Base-by-base conservation (phyloP, 495 filamentous ascomycete genomes). In the Talaromyces wortmannii region DNA sequence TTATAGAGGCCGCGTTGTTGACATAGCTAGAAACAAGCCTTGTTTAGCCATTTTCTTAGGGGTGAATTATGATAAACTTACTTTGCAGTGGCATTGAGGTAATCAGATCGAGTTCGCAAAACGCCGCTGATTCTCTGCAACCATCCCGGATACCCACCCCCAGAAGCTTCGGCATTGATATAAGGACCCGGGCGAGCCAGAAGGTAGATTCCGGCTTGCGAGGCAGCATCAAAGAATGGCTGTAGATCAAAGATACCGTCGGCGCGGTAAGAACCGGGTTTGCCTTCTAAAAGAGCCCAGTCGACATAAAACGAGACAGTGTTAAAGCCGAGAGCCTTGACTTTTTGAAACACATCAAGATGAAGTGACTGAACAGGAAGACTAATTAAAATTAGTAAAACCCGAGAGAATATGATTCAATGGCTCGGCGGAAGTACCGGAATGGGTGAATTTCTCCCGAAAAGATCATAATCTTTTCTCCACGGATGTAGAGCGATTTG, bases 261-360 rank as follows among this genome's bases (percentile, higher is more conserved):
- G 0, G 83, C 86, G 10, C 71, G 69, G 61, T 89, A 90, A 13
- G 80, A 70, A 0, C 86, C 88, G 2, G 76, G 84, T 55, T 86
- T 81, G 31, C 87, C 88, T 67, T 92, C 88, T 2, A 89, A 62
- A n/a, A 91, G 67, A n/a, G 85, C 86, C 89, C 88, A 92, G 59
- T 90, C 77, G 13, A 82, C 69, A 61, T 91, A 90, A 67, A 91
- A 88, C 0, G 83, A 88, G 13, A 89, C 83, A n/a, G 77, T 73
- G 57, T 86, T 90, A 68, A 89, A 90, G 2, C 89, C 89, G 0
- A 89, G 63, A 29, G 87, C 85, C 66, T 84, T 89, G 67, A 90
- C 78, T 67, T 94, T 94, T 60, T 91, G 83, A 61, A 94, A 83
- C 31, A 92, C 64, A 62, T 92, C 89, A 44, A 86, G 75, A 77